Percentiles rank a stretch among this genome's conserved stretches.
phyloP scores from a whole-genome alignment of 2,329 filamentous ascomycete species.

The Cordyceps pruinosa region DNA sequence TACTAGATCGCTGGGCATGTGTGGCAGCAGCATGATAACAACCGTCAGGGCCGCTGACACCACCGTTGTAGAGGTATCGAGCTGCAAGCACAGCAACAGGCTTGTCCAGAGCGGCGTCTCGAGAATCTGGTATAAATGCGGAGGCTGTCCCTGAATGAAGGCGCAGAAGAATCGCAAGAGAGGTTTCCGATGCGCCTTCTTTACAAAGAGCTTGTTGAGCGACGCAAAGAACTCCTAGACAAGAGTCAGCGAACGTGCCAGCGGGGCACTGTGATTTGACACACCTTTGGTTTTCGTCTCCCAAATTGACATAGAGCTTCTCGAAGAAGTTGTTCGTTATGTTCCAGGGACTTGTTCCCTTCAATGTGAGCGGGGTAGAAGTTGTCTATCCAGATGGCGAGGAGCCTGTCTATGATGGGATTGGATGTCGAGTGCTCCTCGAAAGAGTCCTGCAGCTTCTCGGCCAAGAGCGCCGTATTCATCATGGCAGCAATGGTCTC shows the following conservation, averaged over 20 bases:
- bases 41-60: slow-evolving; percentile 69
- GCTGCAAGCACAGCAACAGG: slow-evolving; percentile 66
- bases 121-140: slow-evolving; percentile 66
- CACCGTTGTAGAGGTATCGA: slow-evolving; percentile 69
- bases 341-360: slow-evolving; percentile 30
- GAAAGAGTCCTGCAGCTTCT: slow-evolving; percentile 43
- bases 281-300: slow-evolving; percentile 57
- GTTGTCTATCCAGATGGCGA: slow-evolving; percentile 51
- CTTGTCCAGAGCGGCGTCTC: slow-evolving; percentile 66
- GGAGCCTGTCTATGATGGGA: slow-evolving; percentile 49
- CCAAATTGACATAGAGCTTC: slow-evolving; percentile 54
- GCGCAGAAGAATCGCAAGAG: slow-evolving; percentile 61
- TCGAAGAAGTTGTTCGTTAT: slow-evolving; percentile 44
- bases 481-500: slow-evolving; percentile 60
- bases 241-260: slow-evolving; percentile 3
- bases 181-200: slow-evolving; percentile 56
- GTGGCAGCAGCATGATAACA: slow-evolving; percentile 74
- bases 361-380: slow-evolving; percentile 30
- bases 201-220: slow-evolving; percentile 59
- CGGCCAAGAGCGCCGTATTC: slow-evolving; percentile 56
- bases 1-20: slow-evolving; percentile 67
- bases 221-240: slow-evolving; percentile 57
- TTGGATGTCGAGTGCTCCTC: slow-evolving; percentile 36
- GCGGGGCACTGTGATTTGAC: neutral
- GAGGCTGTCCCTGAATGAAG: slow-evolving; percentile 70